Evolutionary conservation across 768 basidiomycete genomes (phyloP), one percentile per base, ranked within the genome.

Genomic region (Lactifluus subvellereus): DNA sequence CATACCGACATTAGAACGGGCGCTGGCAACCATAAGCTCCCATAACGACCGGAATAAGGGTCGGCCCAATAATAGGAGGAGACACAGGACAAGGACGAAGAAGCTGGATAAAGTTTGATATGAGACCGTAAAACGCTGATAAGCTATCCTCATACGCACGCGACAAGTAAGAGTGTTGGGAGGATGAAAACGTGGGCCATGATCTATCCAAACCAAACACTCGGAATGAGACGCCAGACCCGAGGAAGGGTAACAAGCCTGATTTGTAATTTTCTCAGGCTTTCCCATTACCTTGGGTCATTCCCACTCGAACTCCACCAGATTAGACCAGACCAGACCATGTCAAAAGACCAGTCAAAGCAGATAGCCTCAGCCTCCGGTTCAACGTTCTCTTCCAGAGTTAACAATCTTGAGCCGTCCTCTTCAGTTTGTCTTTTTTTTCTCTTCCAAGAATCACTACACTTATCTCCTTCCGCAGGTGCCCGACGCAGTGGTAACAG

Each of bases 61-160:
- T 2, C 75, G 74, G 33, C 87, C 87, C 61, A 88, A 87, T 7
- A 86, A 87, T 38, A 85, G 86, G 54, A 88, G 72, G 62, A 87
- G 72, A 69, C 87, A 89, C 84, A 87, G 87, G 47, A 10, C 78
- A 7, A 87, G 69, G 33, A 80, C 75, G 16, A 80, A 77, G 43
- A 80, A 70, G 43, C 83, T 85, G 68, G 14, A 30, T 27, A n/a
- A 38, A 27, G 18, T 38, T 22, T 54, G 9, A 27, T 30, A n/a
- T 49, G 16, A 55, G 50, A 49, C 7, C 4, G 50, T 13, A 35
- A n/a, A 38, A 13, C 32, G 6, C 1, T 14, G 37, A 51, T 22
- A 22, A 32, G 40, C 22, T 30, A 32, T 14, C 4, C 4, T 13
- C 6, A 38, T 40, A 61, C 54, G 54, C 54, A 61, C 60, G 54